Base-by-base conservation (phyloP, 371 early-diverging fungal species). In the Mycotypha africana region DNA sequence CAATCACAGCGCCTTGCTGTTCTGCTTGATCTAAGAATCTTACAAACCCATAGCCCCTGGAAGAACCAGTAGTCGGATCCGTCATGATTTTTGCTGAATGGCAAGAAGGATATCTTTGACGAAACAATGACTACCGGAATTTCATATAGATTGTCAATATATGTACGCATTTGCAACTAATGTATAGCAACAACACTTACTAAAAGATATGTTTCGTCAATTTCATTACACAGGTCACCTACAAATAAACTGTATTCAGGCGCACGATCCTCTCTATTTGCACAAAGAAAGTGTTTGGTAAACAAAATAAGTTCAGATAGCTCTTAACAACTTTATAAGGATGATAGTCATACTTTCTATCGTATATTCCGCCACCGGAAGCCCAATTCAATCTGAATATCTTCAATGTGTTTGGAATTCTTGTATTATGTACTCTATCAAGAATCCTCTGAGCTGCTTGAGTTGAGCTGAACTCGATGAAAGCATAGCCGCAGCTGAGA, bases 321-420 rank as follows among this genome's bases (percentile, higher is more conserved):
- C n/a, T n/a, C n/a, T n/a, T n/a, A n/a, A n/a, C n/a, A n/a, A n/a
- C n/a, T n/a, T n/a, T n/a, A n/a, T 23, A 36, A 22, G 28, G 12
- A 4, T 23, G 4, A 26, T 15, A 16, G 16, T 4, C 53, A 37
- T 67, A 69, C 70, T 67, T 72, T 56, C 56, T 58, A 47, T 68
- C 69, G 33, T 42, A 64, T 23, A 71, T 58, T 31, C 78, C 82
- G 33, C 84, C 86, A 26, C 92, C 92, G 5, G 84, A 74, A 15
- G 95, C 91, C 93, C 93, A 92, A 68, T 96, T 96, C 32, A 96
- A 79, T 38, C 85, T 82, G 74, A 93, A 93, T n/a, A 74, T 52
- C 28, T 81, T 76, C 54, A 78, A 73, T 12, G 91, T 82, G 45
- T 81, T 81, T 12, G 93, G 93, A 45, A 96, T 90, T 39, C 73